These are phyloP conservation scores for Kazachstania martiniae DNA, from an alignment of 805 yeast genomes.

Conservation along the genomic window DNA sequence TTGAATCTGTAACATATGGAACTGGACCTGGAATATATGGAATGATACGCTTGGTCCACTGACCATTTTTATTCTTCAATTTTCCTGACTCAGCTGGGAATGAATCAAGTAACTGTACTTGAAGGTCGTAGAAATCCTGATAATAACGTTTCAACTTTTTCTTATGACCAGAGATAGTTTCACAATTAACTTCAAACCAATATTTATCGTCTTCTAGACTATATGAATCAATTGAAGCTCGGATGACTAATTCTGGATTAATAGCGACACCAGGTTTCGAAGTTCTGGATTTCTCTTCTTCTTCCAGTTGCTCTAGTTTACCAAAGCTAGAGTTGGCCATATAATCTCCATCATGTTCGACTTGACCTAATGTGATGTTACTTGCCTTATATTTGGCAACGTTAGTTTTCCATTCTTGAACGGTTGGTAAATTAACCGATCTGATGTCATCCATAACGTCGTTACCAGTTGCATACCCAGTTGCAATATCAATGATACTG, in stretches of 20 bases:
- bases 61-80: constrained; percentile 33
- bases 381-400: constrained; percentile 90
- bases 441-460: constrained; percentile 48
- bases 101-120: constrained; percentile 65
- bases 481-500: constrained; percentile 66
- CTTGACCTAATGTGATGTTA: constrained; percentile 60
- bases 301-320: neutral
- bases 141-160: constrained; percentile 78
- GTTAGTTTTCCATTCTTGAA: constrained; percentile 88
- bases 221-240: constrained; percentile 69
- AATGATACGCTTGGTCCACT: constrained; percentile 63
- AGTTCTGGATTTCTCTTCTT: neutral
- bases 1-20: constrained; percentile 75
- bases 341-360: constrained; percentile 29
- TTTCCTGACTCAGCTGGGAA: constrained; percentile 93
- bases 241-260: constrained; percentile 15
- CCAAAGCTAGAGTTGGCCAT: constrained; percentile 2
- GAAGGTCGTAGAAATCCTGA: constrained; percentile 93
- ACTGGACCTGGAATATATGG: constrained; percentile 97
- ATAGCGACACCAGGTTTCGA: constrained; percentile 1
- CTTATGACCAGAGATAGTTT: constrained; percentile 52
- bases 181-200: constrained; percentile 71
- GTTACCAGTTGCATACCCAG: constrained; percentile 48
- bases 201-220: constrained; percentile 76
- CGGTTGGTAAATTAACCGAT: constrained; percentile 71